These are phyloP conservation scores for Symmetrospora coprosmae DNA, from an alignment of 768 basidiomycete genomes.

Conservation along the genomic window DNA sequence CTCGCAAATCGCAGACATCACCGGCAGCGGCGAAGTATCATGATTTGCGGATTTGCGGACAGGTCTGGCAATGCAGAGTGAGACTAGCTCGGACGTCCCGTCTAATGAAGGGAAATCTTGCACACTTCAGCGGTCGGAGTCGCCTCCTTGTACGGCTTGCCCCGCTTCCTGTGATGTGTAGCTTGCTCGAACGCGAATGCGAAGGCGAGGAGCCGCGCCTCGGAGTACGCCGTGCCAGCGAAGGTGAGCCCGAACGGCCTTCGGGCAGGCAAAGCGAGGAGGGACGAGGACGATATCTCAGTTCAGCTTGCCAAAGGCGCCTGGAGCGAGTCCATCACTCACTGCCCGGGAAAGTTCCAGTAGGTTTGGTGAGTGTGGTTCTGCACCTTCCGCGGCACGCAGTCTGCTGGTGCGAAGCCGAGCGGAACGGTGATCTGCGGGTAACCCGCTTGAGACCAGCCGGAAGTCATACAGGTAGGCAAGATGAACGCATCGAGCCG, in stretches of 20 bases:
- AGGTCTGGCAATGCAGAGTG: neutral
- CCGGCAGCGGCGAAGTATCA: neutral
- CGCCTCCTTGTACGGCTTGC: too few relatives aligned
- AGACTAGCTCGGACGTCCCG: neutral
- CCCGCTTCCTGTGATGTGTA: too few relatives aligned
- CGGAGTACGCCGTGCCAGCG: conserved; percentile 50
- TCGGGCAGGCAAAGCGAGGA: too few relatives aligned
- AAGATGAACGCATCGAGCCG: too few relatives aligned
- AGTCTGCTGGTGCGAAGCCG: neutral
- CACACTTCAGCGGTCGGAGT: too few relatives aligned
- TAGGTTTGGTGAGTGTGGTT: conserved; percentile 38
- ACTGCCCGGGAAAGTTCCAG: conserved; percentile 44
- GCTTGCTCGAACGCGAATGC: conserved; percentile 55
- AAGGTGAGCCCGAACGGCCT: conserved; percentile 52
- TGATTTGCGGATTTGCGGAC: neutral
- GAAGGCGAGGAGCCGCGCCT: conserved; percentile 47
- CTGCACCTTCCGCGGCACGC: conserved; percentile 39
- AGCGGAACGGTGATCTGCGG: conserved; percentile 32
- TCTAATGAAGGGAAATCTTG: too few relatives aligned
- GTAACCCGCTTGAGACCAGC: too few relatives aligned
- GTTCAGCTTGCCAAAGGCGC: too few relatives aligned
- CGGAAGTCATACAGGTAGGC: too few relatives aligned
- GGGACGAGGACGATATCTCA: too few relatives aligned
- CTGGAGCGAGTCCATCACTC: too few relatives aligned
- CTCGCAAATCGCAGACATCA: conserved; percentile 75